phyloP scores from a whole-genome alignment of 2,329 filamentous ascomycete species.

The Incumbomyces delicatus region DNA sequence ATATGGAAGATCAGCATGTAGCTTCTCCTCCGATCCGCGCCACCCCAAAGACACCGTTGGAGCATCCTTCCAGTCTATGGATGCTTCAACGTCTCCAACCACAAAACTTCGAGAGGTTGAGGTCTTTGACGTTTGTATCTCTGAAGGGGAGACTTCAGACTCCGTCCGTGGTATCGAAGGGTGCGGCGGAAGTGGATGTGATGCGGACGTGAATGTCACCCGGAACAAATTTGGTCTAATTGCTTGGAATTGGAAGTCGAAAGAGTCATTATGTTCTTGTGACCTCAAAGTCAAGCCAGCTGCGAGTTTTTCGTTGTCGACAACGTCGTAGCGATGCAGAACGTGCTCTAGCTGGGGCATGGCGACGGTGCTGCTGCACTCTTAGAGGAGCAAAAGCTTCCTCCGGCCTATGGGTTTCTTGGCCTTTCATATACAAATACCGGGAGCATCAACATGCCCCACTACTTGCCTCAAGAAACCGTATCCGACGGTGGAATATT shows the following conservation, averaged over 20 bases:
- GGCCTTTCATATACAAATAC: too few relatives aligned
- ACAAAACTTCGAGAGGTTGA: constrained; percentile 35
- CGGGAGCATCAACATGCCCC: too few relatives aligned
- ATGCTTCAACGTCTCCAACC: constrained; percentile 42
- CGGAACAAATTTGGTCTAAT: constrained; percentile 55
- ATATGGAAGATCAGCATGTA: constrained; percentile 54
- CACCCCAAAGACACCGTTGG: constrained; percentile 51
- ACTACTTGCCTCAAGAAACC: too few relatives aligned
- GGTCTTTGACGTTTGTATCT: constrained; percentile 25
- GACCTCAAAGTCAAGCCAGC: constrained; percentile 11
- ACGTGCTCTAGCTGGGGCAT: constrained; percentile 44
- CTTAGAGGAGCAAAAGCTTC: not conserved
- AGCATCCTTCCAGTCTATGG: constrained; percentile 48
- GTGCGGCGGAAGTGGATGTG: constrained; percentile 55
- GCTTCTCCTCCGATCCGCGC: constrained; percentile 19
- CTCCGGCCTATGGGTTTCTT: not conserved
- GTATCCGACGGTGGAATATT: too few relatives aligned
- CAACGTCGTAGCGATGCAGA: constrained; percentile 24
- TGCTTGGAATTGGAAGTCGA: constrained; percentile 53
- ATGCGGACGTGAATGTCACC: constrained; percentile 54
- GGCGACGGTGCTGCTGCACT: constrained; percentile 9
- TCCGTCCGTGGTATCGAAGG: constrained; percentile 47
- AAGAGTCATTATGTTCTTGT: constrained; percentile 15
- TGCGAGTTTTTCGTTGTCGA: constrained; percentile 16
- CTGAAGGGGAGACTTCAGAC: constrained; percentile 26